phyloP scores from a whole-genome alignment of 2,329 filamentous ascomycete genomes.

The Aspergillus aculeatus region DNA sequence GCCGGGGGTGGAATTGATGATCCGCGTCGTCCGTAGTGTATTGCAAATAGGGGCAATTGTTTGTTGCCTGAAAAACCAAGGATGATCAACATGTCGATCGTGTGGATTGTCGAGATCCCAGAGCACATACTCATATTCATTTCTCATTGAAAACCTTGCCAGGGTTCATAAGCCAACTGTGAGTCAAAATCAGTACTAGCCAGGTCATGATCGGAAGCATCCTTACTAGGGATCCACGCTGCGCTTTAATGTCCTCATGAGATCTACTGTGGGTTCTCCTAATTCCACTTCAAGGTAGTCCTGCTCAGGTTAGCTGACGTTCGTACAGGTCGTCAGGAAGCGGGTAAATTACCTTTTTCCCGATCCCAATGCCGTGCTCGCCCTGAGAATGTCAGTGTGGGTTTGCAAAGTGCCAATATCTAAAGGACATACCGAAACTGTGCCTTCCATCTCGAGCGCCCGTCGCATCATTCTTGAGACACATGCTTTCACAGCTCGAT shows the following conservation, averaged over 20 bases:
- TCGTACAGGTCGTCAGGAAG: too few species aligned
- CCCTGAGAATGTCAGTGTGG: conserved; percentile 43
- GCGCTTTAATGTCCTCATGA: conserved; percentile 4
- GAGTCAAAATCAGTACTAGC: not conserved
- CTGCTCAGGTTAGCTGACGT: not conserved
- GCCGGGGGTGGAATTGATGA: not conserved
- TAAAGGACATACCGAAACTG: conserved; percentile 59
- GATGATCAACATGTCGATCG: too few species aligned
- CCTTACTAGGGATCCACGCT: conserved; percentile 2
- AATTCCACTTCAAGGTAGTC: not conserved
- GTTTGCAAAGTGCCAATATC: not conserved
- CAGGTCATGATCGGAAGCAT: not conserved
- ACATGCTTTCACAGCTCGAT: conserved; percentile 70
- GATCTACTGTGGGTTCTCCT: not conserved
- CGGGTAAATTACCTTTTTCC: conserved; percentile 62
- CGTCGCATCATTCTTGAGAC: conserved; percentile 83
- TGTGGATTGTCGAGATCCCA: too few species aligned
- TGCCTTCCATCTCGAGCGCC: conserved; percentile 86
- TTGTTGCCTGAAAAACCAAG: too few species aligned
- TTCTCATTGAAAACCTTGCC: conserved; percentile 3
- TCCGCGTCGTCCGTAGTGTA: too few species aligned
- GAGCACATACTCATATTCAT: not conserved
- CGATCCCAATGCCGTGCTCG: conserved; percentile 79
- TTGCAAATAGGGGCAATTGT: too few species aligned
- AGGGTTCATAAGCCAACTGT: conserved; percentile 3